Base-by-base conservation (phyloP, 2,329 filamentous ascomycete genomes). In the Ceratocystiopsis minuta region DNA sequence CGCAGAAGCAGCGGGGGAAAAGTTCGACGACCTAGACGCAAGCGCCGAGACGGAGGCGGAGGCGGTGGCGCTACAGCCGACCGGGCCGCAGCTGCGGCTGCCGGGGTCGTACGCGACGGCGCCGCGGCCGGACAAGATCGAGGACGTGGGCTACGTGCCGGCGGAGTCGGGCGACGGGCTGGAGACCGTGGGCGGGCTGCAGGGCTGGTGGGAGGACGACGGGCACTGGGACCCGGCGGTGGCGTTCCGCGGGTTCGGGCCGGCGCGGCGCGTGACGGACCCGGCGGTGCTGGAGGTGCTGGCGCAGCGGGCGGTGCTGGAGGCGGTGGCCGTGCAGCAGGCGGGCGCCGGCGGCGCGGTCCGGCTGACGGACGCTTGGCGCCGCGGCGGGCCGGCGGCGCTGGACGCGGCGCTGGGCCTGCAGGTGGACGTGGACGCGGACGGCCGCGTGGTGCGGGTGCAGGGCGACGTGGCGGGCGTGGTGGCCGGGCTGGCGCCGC, bases 131-230 rank as follows among this genome's bases (percentile, higher is more conserved):
- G 49, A 53, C 6, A 48, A 54, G 17, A 49, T 64, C 16, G 43
- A 47, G 16, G 60, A 64, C 44, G 41, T 55, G 3, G 39, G 42
- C 1, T 75, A 75, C 52, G 52, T 54, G 4, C 68, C 70, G 3
- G 72, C 71, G 15, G 55, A 56, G 14, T 56, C 55, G 4, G 59
- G 60, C 9, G 58, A 62, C 0, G 66, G 58, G 0, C 58, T 75
- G 3, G 62, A 67, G 46, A 57, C 63, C 39, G 61, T 72, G 13
- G 63, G 62, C 35, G 59, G 64, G 1, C 45, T 72, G 34, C 56
- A 56, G 32, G 56, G 55, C 20, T 76, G 70, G 70, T 76, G 70
- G 70, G 62, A 72, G 9, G 54, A 60, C 40, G 56, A 58, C n/a
- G 59, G 60, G n/a, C 61, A 72, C 51, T 75, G 71, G 68, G 59